Base-by-base conservation (phyloP, 805 yeast genomes). In the Yarrowia deformans region DNA sequence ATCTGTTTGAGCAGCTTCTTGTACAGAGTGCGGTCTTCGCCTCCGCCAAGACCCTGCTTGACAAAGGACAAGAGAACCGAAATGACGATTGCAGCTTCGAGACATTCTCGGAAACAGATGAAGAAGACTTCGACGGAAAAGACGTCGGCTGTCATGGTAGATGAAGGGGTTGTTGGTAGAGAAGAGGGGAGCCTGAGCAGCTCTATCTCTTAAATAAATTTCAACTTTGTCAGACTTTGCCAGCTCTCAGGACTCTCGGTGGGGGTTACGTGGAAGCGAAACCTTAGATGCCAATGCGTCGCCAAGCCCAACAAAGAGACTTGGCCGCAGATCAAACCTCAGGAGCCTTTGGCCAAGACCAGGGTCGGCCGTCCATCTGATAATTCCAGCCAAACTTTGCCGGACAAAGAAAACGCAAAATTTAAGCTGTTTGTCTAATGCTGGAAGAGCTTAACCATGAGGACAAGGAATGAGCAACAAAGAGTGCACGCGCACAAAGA, bases 11-110 rank as follows among this genome's bases (percentile, higher is more conserved):
- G 79, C 71, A 94, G 81, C 68, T 82, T 83, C 73, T 86, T 87
- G 80, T 90, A 88, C 18, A 90, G 80, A 18, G 56, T 61, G 40
- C 80, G 70, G 69, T 78, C 76, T 55, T 70, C 71, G 16, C 46
- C 43, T 18, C 32, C 46, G 68, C 68, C 68, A 63, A 66, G 84
- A 71, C 97, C 90, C 80, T 92, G 97, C 79, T 92, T 91, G 74
- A 93, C 84, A 82, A 94, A 94, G 43, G 98, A 96, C 70, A 94
- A 83, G 72, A 94, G 83, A 60, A 94, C 98, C 9, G 98, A 92
- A 72, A 95, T 90, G 72, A 94, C 90, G 73, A 94, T 85, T 68
- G 93, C 88, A 19, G 98, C 99, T 81, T 94, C 99, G 72, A 94
- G 82, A 67, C 96, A 83, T 82, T 94, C 99, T 84, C 99, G 90